These are phyloP conservation scores for Chlorella sp. DNA, from an alignment of 139 green algal genomes.

Conservation along the genomic window DNA sequence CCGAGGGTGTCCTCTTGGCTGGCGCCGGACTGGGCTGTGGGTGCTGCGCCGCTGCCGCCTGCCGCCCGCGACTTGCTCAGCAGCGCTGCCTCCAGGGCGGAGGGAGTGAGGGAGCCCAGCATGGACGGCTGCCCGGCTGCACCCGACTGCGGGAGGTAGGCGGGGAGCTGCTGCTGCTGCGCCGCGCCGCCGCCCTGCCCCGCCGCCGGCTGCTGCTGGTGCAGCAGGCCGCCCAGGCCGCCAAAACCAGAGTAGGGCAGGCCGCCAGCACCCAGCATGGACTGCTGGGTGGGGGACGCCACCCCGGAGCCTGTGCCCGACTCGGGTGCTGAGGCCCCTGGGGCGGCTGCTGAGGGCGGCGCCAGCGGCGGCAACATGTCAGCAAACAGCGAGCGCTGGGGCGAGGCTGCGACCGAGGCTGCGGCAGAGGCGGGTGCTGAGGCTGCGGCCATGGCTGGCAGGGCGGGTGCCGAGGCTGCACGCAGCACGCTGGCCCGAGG, in stretches of 20 bases:
- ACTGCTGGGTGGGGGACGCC: neutral
- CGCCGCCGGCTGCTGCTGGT: slow-evolving; percentile 2
- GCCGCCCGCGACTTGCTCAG: neutral
- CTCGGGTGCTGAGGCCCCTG: neutral
- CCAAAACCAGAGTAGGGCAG: neutral
- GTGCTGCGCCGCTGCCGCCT: neutral
- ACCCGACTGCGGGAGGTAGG: neutral
- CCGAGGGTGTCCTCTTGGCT: neutral
- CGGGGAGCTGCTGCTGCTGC: neutral
- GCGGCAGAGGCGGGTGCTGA: slow-evolving; percentile 10
- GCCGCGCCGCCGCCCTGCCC: neutral
- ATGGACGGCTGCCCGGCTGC: neutral
- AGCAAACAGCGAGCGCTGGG: slow-evolving; percentile 24
- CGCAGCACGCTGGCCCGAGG: slow-evolving; percentile 5
- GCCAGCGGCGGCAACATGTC: slow-evolving; percentile 17
- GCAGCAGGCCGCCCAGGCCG: slow-evolving; percentile 16
- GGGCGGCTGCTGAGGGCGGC: neutral
- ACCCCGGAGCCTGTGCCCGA: neutral
- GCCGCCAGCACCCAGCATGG: neutral
- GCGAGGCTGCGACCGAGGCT: slow-evolving; percentile 4
- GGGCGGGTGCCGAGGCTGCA: neutral
- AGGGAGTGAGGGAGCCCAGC: slow-evolving; percentile 7
- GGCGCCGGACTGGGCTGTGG: neutral
- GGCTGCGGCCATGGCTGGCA: neutral
- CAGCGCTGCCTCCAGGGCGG: neutral